Percentiles rank a stretch among this genome's conserved stretches.
These are phyloP conservation scores for Wickerhamiella australiensis DNA, from an alignment of 805 yeast genomes.

Conservation along the genomic window DNA sequence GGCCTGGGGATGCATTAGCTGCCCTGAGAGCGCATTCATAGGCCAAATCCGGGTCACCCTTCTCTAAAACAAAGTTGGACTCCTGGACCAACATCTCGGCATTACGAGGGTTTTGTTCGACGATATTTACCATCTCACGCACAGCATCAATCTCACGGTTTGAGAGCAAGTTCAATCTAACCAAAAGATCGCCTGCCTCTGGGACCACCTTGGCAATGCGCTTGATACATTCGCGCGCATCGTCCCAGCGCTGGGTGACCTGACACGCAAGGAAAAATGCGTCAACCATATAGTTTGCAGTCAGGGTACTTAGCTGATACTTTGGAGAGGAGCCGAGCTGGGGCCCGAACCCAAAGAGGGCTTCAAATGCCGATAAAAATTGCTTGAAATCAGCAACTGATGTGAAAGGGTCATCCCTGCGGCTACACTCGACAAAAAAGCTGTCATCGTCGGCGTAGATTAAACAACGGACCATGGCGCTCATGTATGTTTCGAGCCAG, in stretches of 20 bases:
- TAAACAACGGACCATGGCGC: conserved; percentile 65
- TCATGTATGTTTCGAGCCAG: conserved; percentile 42
- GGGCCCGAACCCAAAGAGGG: conserved; percentile 53
- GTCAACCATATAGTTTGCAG: conserved; percentile 61
- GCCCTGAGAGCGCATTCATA: conserved; percentile 46
- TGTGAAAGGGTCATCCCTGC: conserved; percentile 67
- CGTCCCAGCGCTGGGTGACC: conserved; percentile 51
- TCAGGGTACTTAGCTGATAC: conserved; percentile 52
- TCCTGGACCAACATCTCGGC: conserved; percentile 51
- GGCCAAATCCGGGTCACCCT: conserved; percentile 45
- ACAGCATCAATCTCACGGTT: conserved; percentile 42
- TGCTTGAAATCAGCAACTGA: conserved; percentile 36
- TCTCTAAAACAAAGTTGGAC: conserved; percentile 47
- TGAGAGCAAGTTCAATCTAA: conserved; percentile 32
- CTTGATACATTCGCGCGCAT: conserved; percentile 47
- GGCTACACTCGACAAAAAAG: conserved; percentile 67
- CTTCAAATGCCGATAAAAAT: conserved; percentile 55
- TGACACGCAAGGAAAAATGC: conserved; percentile 54
- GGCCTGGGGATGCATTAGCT: conserved; percentile 59
- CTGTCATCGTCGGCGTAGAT: conserved; percentile 70
- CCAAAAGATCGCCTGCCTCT: conserved; percentile 39
- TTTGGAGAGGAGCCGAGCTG: conserved; percentile 56
- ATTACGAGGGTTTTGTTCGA: conserved; percentile 38
- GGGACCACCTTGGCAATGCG: conserved; percentile 43
- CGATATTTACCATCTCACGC: conserved; percentile 31